A percentile compares a stretch with the other conserved stretches of the same genome.
Conservation (phyloP, 768 basidiomycete genomes). For the Trametes elegans region DNA sequence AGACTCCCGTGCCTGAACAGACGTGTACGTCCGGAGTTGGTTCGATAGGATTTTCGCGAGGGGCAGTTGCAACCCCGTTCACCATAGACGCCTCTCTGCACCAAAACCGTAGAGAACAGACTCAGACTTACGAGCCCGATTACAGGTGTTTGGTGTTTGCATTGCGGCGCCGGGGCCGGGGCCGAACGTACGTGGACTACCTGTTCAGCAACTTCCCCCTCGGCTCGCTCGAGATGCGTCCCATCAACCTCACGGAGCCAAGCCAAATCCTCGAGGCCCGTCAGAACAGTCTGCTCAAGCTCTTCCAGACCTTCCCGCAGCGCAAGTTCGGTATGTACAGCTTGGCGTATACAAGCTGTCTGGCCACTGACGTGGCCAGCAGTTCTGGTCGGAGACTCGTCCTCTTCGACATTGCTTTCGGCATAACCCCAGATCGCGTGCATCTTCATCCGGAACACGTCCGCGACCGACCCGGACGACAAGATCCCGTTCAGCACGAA, state of each 20-base stretch:
- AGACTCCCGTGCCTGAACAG: not conserved
- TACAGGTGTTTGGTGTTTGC: too few species aligned
- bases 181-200: conserved; percentile 34
- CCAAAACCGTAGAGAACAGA: too few species aligned
- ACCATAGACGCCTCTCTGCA: too few species aligned
- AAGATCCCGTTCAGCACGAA: conserved; percentile 34
- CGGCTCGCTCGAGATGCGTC: conserved; percentile 33
- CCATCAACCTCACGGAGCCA: conserved; percentile 32
- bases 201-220: conserved; percentile 31
- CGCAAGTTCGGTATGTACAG: conserved; percentile 29
- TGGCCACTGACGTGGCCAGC: not conserved
- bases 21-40: too few species aligned
- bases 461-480: conserved; percentile 32
- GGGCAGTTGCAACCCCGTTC: too few species aligned
- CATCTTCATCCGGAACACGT: conserved; percentile 35
- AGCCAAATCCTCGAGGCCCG: conserved; percentile 30
- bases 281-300: conserved; percentile 28
- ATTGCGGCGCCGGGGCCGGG: too few species aligned
- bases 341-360: too few species aligned
- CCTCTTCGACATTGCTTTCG: conserved; percentile 25
- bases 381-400: conserved; percentile 27
- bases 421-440: conserved; percentile 29
- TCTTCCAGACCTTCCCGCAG: conserved; percentile 33
- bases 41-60: too few species aligned
- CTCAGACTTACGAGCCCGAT: too few species aligned